Percentiles rank a stretch among this genome's conserved stretches.
phyloP scores from a whole-genome alignment of 2,329 filamentous ascomycete genomes.

The Penicillium sp. region DNA sequence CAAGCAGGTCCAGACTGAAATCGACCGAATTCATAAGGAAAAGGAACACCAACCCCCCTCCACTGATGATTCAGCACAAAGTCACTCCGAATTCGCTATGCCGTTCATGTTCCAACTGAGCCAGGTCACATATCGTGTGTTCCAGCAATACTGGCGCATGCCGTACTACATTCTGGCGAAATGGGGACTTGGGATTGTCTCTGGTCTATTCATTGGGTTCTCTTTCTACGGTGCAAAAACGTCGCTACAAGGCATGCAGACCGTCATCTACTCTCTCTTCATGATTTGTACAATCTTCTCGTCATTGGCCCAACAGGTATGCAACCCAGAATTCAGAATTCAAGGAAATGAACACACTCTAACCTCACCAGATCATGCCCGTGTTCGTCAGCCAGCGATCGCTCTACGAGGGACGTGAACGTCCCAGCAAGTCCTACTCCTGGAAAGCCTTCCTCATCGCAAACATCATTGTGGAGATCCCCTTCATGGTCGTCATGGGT shows the following conservation, averaged over 20 bases:
- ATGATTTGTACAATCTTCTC: conserved; percentile 72
- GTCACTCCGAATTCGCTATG: conserved; percentile 72
- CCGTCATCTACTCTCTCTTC: conserved; percentile 82
- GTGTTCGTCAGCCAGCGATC: conserved; percentile 78
- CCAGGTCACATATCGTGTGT: conserved; percentile 68
- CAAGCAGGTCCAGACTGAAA: conserved; percentile 52
- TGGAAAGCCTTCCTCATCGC: conserved; percentile 84
- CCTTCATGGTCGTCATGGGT: conserved; percentile 74
- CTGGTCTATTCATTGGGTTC: conserved; percentile 75
- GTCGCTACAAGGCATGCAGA: conserved; percentile 73
- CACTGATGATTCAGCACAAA: conserved; percentile 39
- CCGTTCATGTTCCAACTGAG: conserved; percentile 64
- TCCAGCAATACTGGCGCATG: conserved; percentile 86
- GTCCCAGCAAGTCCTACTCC: conserved; percentile 77
- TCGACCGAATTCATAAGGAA: conserved; percentile 55
- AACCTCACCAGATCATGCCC: conserved; percentile 59
- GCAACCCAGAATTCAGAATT: background rate
- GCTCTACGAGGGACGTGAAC: conserved; percentile 80
- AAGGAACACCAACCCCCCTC: conserved; percentile 34
- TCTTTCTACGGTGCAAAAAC: conserved; percentile 71
- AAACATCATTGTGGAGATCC: conserved; percentile 79
- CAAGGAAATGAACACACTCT: background rate
- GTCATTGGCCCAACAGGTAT: conserved; percentile 18
- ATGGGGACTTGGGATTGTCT: conserved; percentile 59
- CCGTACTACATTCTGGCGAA: conserved; percentile 84